phyloP scores from a whole-genome alignment of 192 early-diverging fungal species.

The Jimgerdemannia flammicorona region DNA sequence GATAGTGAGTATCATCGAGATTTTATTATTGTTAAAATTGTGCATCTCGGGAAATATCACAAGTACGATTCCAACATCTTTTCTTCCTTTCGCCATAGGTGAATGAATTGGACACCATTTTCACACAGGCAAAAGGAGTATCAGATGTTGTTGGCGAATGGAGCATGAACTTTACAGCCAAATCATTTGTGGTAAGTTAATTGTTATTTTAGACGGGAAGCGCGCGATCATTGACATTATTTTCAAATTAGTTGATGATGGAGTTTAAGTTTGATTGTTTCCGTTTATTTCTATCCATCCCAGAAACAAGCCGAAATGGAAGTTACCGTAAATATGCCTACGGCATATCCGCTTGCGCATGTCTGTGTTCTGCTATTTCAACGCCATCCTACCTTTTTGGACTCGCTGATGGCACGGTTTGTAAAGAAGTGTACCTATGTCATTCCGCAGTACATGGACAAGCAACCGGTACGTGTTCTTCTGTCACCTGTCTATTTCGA shows the following conservation, averaged over 20 bases:
- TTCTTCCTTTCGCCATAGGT: background rate
- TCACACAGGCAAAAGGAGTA: conserved; percentile 10
- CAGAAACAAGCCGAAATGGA: conserved; percentile 66
- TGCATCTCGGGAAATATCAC: background rate
- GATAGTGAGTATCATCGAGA: conserved; percentile 29
- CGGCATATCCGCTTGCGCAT: conserved; percentile 65
- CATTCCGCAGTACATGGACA: conserved; percentile 56
- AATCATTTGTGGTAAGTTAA: conserved; percentile 39
- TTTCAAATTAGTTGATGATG: too few relatives aligned
- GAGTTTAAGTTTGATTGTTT: too few relatives aligned
- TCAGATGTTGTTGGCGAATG: conserved; percentile 32
- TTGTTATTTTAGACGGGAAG: too few relatives aligned
- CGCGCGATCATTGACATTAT: too few relatives aligned
- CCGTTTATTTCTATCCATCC: too few relatives aligned
- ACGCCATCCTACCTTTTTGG: conserved; percentile 51
- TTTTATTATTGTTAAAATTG: background rate
- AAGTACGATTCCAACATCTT: too few relatives aligned
- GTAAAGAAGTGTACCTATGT: conserved; percentile 68
- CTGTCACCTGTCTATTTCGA: background rate
- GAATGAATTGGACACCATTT: conserved; percentile 18
- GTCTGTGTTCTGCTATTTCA: conserved; percentile 54
- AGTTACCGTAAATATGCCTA: conserved; percentile 47
- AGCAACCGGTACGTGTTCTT: conserved; percentile 37
- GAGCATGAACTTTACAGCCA: conserved; percentile 53
- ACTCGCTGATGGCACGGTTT: conserved; percentile 60